Evolutionary conservation across 805 yeast genomes (phyloP).

Genomic region (Jamesozyma gamospora): DNA sequence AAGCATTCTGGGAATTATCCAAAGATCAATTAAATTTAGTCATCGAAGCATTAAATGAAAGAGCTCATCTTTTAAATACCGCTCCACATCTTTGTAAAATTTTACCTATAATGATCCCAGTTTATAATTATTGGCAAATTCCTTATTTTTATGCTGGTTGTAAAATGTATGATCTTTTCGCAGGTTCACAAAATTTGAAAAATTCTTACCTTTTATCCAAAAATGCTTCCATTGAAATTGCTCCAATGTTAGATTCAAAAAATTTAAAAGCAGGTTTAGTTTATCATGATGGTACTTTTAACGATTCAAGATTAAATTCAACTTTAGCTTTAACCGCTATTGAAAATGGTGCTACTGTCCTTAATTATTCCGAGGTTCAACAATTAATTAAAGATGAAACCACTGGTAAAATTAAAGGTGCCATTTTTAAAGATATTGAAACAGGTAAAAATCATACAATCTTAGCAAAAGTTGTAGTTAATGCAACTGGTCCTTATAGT

Average conservation of each 20-base stretch:
- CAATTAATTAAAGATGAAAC: constrained; percentile 57
- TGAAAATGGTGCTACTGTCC: constrained; percentile 78
- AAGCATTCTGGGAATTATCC: constrained; percentile 86
- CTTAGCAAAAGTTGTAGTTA: constrained; percentile 65
- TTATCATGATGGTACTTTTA: constrained; percentile 91
- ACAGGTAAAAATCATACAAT: constrained; percentile 54
- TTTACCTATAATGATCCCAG: constrained; percentile 92
- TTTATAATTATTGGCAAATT: constrained; percentile 89
- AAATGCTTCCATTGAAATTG: constrained; percentile 55
- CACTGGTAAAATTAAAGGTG: constrained; percentile 60
- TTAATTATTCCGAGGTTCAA: constrained; percentile 77
- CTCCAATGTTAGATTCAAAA: constrained; percentile 76
- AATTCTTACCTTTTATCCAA: constrained; percentile 64
- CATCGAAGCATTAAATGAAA: constrained; percentile 79
- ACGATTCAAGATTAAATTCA: constrained; percentile 84
- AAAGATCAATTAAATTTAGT: constrained; percentile 83
- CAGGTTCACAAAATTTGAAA: constrained; percentile 79
- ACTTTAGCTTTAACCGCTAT: constrained; percentile 79
- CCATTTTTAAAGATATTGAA: constrained; percentile 60
- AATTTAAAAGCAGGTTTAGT: constrained; percentile 83
- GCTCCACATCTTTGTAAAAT: constrained; percentile 87
- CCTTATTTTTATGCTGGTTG: constrained; percentile 91
- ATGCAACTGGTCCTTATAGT: constrained; percentile 92
- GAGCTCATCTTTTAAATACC: constrained; percentile 74
- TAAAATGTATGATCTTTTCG: constrained; percentile 84